phyloP scores from a whole-genome alignment of 2,329 filamentous ascomycete species.

The Calycina marina region DNA sequence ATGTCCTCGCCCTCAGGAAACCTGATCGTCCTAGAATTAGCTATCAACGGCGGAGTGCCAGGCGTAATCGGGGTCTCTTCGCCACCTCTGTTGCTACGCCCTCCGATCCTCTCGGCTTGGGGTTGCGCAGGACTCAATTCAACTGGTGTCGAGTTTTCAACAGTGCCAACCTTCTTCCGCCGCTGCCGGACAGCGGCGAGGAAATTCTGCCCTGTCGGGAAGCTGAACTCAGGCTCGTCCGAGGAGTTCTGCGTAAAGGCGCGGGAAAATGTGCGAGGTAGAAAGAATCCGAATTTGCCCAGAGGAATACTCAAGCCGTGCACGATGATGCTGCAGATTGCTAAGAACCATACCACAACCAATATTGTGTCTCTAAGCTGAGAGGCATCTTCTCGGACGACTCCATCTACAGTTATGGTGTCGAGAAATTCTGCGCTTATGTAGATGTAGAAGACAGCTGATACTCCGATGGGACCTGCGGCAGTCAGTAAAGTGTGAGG shows the following conservation, averaged over 20 bases:
- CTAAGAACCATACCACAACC: slow-evolving; percentile 75
- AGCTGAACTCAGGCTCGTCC: slow-evolving; percentile 7
- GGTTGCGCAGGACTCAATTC: not conserved
- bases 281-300: slow-evolving; percentile 44
- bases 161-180: slow-evolving; percentile 3
- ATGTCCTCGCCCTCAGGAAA: slow-evolving; percentile 31
- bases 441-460: slow-evolving; percentile 81
- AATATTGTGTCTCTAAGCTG: slow-evolving; percentile 50
- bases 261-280: slow-evolving; percentile 46
- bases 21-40: slow-evolving; percentile 26
- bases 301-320: slow-evolving; percentile 74
- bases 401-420: slow-evolving; percentile 39
- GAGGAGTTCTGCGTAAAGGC: slow-evolving; percentile 16
- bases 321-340: slow-evolving; percentile 67
- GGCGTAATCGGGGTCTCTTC: slow-evolving; percentile 1
- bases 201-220: slow-evolving; percentile 8
- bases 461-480: slow-evolving; percentile 83
- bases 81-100: not conserved
- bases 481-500: no score
- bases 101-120: no score
- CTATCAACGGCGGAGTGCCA: slow-evolving; percentile 8
- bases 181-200: slow-evolving; percentile 11
- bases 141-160: not conserved
- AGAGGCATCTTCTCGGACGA: slow-evolving; percentile 48
- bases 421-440: slow-evolving; percentile 62